A percentile compares a stretch with the other conserved stretches of the same genome.
phyloP scores from a whole-genome alignment of 805 yeast species.

The Kluyveromyces wickerhamii region DNA sequence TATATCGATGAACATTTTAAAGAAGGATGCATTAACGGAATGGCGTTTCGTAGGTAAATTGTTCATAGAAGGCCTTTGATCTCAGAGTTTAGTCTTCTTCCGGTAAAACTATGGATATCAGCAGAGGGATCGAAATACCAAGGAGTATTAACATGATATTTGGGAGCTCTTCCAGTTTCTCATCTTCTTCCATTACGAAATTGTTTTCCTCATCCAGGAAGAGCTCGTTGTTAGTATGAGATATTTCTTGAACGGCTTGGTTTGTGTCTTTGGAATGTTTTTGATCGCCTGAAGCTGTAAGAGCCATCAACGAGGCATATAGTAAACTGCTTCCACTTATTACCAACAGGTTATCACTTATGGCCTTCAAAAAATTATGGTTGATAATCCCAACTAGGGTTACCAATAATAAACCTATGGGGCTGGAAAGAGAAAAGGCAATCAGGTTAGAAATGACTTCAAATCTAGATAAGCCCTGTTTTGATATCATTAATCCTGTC shows the following conservation, averaged over 20 bases:
- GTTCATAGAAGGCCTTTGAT: too few species aligned
- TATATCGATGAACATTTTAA: not conserved
- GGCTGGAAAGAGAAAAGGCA: slow-evolving; percentile 30
- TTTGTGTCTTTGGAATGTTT: too few species aligned
- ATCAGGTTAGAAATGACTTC: slow-evolving; percentile 41
- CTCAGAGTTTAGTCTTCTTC: too few species aligned
- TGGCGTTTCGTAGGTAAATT: too few species aligned
- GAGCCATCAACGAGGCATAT: slow-evolving; percentile 30
- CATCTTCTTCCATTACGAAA: not conserved
- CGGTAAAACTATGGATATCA: too few species aligned
- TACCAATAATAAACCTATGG: slow-evolving; percentile 25
- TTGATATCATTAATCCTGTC: slow-evolving; percentile 39
- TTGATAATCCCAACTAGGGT: slow-evolving; percentile 20
- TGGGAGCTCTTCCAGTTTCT: not conserved
- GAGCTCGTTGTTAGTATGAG: not conserved
- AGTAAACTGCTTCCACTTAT: slow-evolving; percentile 31
- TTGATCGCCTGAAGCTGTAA: slow-evolving; percentile 17
- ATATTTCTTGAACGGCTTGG: too few species aligned
- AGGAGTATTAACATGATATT: not conserved
- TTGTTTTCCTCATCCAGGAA: not conserved
- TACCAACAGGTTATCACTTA: slow-evolving; percentile 26
- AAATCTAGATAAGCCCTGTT: slow-evolving; percentile 31
- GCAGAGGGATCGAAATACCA: not conserved
- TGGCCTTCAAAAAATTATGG: slow-evolving; percentile 23
- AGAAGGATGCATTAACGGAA: too few species aligned